Base-by-base conservation (phyloP, 164 flowering plant genomes). In the Vitis vinifera region DNA sequence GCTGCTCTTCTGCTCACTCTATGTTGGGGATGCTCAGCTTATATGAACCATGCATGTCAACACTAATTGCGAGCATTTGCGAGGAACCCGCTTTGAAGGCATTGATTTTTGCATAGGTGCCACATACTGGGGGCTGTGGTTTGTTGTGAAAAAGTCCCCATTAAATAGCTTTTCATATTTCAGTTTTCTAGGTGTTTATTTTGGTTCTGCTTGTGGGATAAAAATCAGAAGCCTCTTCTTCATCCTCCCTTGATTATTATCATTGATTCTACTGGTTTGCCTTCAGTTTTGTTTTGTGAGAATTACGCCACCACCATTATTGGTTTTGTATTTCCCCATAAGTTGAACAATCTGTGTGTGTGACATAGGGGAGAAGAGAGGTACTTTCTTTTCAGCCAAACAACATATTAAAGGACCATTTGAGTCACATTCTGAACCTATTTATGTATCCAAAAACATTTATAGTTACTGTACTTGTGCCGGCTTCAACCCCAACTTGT, bases 81-180 rank as follows among this genome's bases (percentile, higher is more conserved):
- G 70, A 61, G 63, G 52, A 60, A 29, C 9, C 50, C 2, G 29
- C 53, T 29, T 71, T 65, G 75, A 76, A 79, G 82, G 81, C 84
- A 71, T 77, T 75, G 29, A 50, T 75, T 81, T 81, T 82, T 68
- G 68, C 70, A 51, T 67, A 66, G 71, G 62, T 78, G 80, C 84
- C 72, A 16, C 73, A 68, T 75, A 74, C 74, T 19, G 68, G 78
- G 79, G 78, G 80, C 66, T 60, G 31, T 62, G 64, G 62, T 74
- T 72, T 68, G 70, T 49, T 55, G 30, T 14, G 59, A 37, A 53
- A 62, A 62, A 29, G 52, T 23, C 74, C 72, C 79, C 79, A 52
- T 64, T 49, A 47, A 23, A 69, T 77, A 66, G 72, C 49, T 17
- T 49, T 49, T 65, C 29, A 13, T 68, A 55, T 68, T 57, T 52